Conservation (phyloP, 345 rosid species). For the Lepidium sativum region DNA sequence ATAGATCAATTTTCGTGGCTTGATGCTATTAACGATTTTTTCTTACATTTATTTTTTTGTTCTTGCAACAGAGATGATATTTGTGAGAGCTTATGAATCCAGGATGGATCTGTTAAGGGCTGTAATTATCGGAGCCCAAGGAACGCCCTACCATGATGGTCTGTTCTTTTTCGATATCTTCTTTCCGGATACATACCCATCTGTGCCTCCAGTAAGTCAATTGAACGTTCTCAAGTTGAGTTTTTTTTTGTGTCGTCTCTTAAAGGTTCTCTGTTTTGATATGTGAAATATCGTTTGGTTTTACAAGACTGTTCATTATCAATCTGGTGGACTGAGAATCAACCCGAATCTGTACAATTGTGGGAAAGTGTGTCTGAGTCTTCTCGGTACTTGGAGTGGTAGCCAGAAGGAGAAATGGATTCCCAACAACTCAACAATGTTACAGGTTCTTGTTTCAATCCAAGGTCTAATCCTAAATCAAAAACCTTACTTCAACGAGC, state of each 20-base stretch:
- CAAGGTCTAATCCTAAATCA: constrained; percentile 85
- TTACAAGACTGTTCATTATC: constrained; percentile 62
- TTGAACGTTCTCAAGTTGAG: constrained; percentile 5
- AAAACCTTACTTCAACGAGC: constrained; percentile 86
- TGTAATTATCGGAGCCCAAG: constrained; percentile 85
- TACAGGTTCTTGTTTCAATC: constrained; percentile 91
- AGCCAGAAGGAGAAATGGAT: constrained; percentile 71
- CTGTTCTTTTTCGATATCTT: constrained; percentile 82
- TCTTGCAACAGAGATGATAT: constrained; percentile 54
- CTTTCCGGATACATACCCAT: constrained; percentile 74
- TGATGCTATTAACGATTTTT: no score
- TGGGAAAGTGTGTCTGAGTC: constrained; percentile 93
- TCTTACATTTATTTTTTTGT: no score
- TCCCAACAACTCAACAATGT: constrained; percentile 63
- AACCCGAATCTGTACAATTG: constrained; percentile 69
- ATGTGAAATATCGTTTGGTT: constrained; percentile 7
- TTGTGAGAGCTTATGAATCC: constrained; percentile 82
- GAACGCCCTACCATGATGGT: constrained; percentile 95
- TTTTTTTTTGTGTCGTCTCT: not conserved
- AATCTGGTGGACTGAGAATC: constrained; percentile 74
- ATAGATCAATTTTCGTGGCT: not conserved
- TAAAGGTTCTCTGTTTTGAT: not conserved
- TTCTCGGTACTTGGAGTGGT: constrained; percentile 91
- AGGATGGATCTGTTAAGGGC: constrained; percentile 95
- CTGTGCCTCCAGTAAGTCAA: constrained; percentile 56